Base-by-base conservation (phyloP, 2,329 filamentous ascomycete genomes). In the Juglanconis juglandina region DNA sequence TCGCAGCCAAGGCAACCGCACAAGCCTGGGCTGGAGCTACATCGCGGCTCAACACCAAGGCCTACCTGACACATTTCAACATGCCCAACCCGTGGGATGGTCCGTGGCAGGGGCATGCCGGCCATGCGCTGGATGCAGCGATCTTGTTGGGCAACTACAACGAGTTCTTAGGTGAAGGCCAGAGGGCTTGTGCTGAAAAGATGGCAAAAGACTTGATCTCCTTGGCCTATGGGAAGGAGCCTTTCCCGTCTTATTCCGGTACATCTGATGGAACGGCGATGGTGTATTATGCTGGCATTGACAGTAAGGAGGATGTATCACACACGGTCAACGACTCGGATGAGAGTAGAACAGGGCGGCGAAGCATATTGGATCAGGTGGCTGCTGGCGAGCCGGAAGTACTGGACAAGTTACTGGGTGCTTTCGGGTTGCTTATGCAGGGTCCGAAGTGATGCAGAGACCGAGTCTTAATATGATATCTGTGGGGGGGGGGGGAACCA, bases 11-110 rank as follows among this genome's bases (percentile, higher is more conserved):
- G 17, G 44, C 50, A 3, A 52, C 58, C 6, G 61, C 53, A n/a
- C 46, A 39, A 17, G 61, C 58, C 3, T 63, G 39, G 39, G 58
- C 61, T 8, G 50, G 11, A 2, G 50, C 61, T 3, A 53, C 48
- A 3, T 8, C 56, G 17, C 51, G 47, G 17, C 49, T 62, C 5
- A 53, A 37, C 0, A 62, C 60, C 0, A 56, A 62, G 35, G 51
- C 51, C 1, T 62, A 58, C 56, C 57, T 67, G 8, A 34, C 39
- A 57, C 73, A 75, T 55, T 80, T 81, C 72, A 80, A 80, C 63
- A 76, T 78, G 59, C 73, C 71, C 0, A 81, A 81, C 60, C 76
- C 78, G 0, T 81, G 77, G 76, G 69, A 75, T 1, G 79, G 79
- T 1, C 68, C 69, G 1, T 77, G 66, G 69, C 73, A 77, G 60